Evolutionary conservation across 108 stramenopile species (phyloP).

Genomic region (Cylindrotheca closterium): DNA sequence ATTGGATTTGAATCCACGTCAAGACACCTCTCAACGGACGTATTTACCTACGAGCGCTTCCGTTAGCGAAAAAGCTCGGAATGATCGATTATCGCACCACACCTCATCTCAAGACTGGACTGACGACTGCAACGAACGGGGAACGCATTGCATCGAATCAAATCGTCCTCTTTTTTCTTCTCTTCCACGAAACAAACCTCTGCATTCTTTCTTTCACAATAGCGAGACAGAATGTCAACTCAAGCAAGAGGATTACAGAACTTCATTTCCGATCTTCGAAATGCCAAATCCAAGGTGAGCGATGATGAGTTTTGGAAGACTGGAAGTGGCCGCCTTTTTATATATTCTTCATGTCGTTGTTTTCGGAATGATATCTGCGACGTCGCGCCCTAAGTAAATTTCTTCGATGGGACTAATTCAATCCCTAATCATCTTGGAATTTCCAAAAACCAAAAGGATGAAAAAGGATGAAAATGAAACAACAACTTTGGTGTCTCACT

Average conservation of each 20-base stretch:
- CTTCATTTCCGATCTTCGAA: slow-evolving; percentile 90
- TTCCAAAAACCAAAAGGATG: background rate
- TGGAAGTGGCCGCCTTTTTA: background rate
- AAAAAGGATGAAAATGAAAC: no score
- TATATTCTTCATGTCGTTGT: slow-evolving; percentile 1
- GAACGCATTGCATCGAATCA: no score
- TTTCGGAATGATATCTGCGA: background rate
- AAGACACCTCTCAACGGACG: no score
- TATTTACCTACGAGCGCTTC: no score
- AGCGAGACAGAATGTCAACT: slow-evolving; percentile 68
- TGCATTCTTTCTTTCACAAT: no score
- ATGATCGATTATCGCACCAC: no score
- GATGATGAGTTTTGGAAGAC: background rate
- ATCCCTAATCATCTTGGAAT: background rate
- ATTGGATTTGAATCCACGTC: no score
- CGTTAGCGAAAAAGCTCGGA: no score
- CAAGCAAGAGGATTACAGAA: slow-evolving; percentile 90
- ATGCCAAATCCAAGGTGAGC: slow-evolving; percentile 81
- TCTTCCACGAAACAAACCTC: no score
- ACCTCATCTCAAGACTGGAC: no score
- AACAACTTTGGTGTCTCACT: background rate
- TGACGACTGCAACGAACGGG: no score
- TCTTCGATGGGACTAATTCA: background rate
- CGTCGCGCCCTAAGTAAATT: background rate
- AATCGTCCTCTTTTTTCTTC: no score